Percentiles rank a stretch among this genome's conserved stretches.
Conservation (phyloP, 345 rosid species). For the Mallotus nudiflorus region DNA sequence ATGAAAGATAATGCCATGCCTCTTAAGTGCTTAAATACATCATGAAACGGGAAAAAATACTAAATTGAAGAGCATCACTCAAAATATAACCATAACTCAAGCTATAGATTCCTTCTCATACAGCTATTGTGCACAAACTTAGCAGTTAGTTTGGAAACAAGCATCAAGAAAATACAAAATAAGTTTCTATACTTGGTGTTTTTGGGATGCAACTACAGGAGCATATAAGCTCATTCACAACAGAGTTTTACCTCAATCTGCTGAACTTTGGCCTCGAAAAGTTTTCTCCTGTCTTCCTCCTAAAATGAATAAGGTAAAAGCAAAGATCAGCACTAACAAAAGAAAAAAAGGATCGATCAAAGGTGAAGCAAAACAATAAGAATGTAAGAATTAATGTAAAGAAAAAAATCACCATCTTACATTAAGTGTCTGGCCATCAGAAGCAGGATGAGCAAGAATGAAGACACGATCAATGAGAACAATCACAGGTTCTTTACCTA, state of each 20-base stretch:
- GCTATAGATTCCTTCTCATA: not conserved
- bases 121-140: not conserved
- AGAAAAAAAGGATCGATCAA: not conserved
- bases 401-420: slow-evolving; percentile 38
- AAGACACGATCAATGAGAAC: slow-evolving; percentile 92
- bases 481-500: slow-evolving; percentile 95
- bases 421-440: slow-evolving; percentile 59
- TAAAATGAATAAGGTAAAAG: slow-evolving; percentile 23
- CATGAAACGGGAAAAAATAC: not conserved
- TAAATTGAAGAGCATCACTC: not conserved
- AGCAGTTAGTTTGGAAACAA: not conserved
- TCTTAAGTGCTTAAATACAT: not conserved
- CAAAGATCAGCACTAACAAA: slow-evolving; percentile 11
- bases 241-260: slow-evolving; percentile 73
- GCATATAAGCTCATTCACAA: not conserved
- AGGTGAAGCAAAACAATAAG: slow-evolving; percentile 15
- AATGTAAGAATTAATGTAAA: not conserved
- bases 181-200: too few relatives aligned
- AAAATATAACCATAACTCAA: not conserved
- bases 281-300: slow-evolving; percentile 88
- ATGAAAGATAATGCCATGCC: not conserved
- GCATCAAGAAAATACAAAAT: not conserved
- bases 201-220: not conserved
- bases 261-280: slow-evolving; percentile 83
- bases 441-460: slow-evolving; percentile 79